Evolutionary conservation across 2,329 filamentous ascomycete genomes (phyloP).

Genomic region (Gaeumannomyces sp.): DNA sequence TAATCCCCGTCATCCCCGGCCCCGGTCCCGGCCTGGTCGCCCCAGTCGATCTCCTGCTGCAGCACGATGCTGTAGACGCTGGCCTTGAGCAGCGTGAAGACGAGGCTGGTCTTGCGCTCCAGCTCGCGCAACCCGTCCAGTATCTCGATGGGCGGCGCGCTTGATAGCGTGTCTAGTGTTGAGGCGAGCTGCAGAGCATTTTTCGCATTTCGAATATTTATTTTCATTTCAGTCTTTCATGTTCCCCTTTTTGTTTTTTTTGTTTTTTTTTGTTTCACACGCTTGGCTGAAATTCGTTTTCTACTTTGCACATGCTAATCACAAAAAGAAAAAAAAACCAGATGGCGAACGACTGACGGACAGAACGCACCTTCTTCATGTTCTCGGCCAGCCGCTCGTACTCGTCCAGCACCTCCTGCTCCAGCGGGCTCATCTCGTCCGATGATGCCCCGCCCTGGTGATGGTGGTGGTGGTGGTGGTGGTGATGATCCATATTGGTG

Average conservation of each 20-base stretch:
- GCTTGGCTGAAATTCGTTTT: no score
- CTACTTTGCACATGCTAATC: no score
- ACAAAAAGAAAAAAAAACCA: not conserved
- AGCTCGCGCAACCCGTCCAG: constrained; percentile 80
- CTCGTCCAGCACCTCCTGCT: constrained; percentile 93
- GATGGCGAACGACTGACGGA: constrained; percentile 4
- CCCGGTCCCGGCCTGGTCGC: constrained; percentile 28
- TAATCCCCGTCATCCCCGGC: not conserved
- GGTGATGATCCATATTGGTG: constrained; percentile 18
- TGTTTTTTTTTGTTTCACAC: no score
- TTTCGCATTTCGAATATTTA: not conserved
- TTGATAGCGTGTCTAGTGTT: constrained; percentile 57
- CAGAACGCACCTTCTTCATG: constrained; percentile 67
- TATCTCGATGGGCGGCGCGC: constrained; percentile 71
- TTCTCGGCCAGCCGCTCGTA: constrained; percentile 84
- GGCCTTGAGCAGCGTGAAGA: constrained; percentile 93
- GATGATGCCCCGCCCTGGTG: constrained; percentile 11
- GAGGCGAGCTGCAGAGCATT: constrained; percentile 44
- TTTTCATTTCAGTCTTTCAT: not conserved
- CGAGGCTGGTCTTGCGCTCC: constrained; percentile 89
- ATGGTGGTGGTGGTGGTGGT: constrained; percentile 12
- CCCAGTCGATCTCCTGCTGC: constrained; percentile 86
- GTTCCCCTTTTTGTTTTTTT: not conserved
- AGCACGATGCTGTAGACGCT: constrained; percentile 98
- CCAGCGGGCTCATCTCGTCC: constrained; percentile 65